Base-by-base conservation (phyloP, 768 basidiomycete genomes). In the Coprinellus micaceus region DNA sequence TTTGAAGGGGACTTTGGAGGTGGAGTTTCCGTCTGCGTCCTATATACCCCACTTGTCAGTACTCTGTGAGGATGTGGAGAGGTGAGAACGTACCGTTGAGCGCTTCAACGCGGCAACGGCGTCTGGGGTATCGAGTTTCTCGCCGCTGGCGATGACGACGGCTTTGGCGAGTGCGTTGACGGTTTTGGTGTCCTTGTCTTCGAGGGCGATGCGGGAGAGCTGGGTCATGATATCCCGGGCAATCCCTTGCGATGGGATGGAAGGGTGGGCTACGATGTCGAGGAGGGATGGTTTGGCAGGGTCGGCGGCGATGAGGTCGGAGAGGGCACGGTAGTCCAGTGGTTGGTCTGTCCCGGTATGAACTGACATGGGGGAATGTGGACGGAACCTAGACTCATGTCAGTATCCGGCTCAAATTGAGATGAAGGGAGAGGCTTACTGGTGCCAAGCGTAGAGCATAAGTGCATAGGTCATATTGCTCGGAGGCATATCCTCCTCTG, bases 1-100 rank as follows among this genome's bases (percentile, higher is more conserved):
- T 65, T 92, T 91, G 73, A 90, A 93, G 1, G 89, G 89, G 6
- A 90, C 72, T 59, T 81, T 77, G 25, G 60, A 52, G 15, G 67
- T 50, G 10, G 58, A 63, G 5, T 63, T 61, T 24, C 63, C 66
- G 39, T 61, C 53, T 40, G 56, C 56, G 48, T 63, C 60, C 15
- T 43, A n/a, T n/a, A n/a, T n/a, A n/a, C n/a, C n/a, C n/a, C n/a
- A n/a, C n/a, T n/a, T n/a, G n/a, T n/a, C n/a, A n/a, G n/a, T n/a
- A n/a, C n/a, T n/a, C n/a, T n/a, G n/a, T n/a, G n/a, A n/a, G n/a
- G n/a, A n/a, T n/a, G n/a, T n/a, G n/a, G n/a, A n/a, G n/a, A n/a
- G n/a, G n/a, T n/a, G n/a, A n/a, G n/a, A n/a, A n/a, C n/a, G n/a
- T n/a, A n/a, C n/a, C n/a, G n/a, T 52, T 10, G 17, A 2, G 1